Percentiles rank a stretch among this genome's conserved stretches.
phyloP scores from a whole-genome alignment of 257 asterid genomes.

The Paraleonurus japonicus region DNA sequence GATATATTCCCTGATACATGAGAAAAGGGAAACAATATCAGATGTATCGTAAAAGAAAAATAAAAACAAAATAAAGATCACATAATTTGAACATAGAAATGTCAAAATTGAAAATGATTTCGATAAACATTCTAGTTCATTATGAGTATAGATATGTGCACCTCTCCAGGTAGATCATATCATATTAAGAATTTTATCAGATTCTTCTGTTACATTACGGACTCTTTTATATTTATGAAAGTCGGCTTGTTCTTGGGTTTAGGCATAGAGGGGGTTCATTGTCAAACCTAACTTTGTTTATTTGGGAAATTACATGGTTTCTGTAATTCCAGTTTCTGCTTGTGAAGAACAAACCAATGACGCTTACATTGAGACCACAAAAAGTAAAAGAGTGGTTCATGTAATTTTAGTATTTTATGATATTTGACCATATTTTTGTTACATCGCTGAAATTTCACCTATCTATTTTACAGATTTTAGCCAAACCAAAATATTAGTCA shows the following conservation, averaged over 20 bases:
- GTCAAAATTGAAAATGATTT: neutral
- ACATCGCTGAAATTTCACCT: no score
- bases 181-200: neutral
- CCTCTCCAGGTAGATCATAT: neutral
- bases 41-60: neutral
- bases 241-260: neutral
- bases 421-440: no score
- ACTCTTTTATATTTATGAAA: neutral
- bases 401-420: no score
- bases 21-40: conserved; percentile 20
- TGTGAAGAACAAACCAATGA: no score
- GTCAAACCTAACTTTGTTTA: no score
- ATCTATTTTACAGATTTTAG: neutral
- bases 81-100: neutral
- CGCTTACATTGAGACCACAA: no score
- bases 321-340: no score
- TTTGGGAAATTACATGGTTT: no score
- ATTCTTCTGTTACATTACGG: neutral
- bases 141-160: neutral
- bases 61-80: neutral
- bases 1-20: conserved; percentile 60
- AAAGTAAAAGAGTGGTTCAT: no score
- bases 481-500: conserved; percentile 12
- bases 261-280: neutral
- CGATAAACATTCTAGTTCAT: conserved; percentile 8